These are phyloP conservation scores for Aspergillus nomiae DNA, from an alignment of 2,329 filamentous ascomycete species.

Conservation along the genomic window DNA sequence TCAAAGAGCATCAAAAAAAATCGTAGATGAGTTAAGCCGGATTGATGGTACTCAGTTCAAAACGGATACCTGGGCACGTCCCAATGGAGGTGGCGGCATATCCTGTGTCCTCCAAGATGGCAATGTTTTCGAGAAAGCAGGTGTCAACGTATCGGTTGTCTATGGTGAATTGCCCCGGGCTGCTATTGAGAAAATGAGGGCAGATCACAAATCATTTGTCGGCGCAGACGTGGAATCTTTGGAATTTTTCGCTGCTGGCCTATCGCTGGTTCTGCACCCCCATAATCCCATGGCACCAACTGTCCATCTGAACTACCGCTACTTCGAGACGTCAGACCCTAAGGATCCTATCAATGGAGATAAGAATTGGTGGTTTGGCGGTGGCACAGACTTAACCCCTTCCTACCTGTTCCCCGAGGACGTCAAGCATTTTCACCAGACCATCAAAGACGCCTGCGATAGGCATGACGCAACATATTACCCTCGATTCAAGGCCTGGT, in stretches of 20 bases:
- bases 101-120: slow-evolving; percentile 95
- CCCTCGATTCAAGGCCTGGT: slow-evolving; percentile 95
- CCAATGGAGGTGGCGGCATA: slow-evolving; percentile 87
- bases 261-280: slow-evolving; percentile 92
- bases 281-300: slow-evolving; percentile 96
- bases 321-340: slow-evolving; percentile 91
- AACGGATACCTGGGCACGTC: slow-evolving; percentile 82
- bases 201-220: slow-evolving; percentile 88
- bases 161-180: slow-evolving; percentile 86
- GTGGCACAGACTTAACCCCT: slow-evolving; percentile 90
- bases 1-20: slow-evolving; percentile 90
- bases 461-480: slow-evolving; percentile 91
- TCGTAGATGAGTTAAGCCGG: slow-evolving; percentile 78
- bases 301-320: slow-evolving; percentile 96
- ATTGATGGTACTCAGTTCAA: slow-evolving; percentile 83
- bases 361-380: slow-evolving; percentile 94
- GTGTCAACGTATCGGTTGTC: slow-evolving; percentile 91
- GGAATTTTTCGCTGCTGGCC: slow-evolving; percentile 91
- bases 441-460: slow-evolving; percentile 90
- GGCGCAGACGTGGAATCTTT: slow-evolving; percentile 75
- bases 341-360: slow-evolving; percentile 69
- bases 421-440: slow-evolving; percentile 92
- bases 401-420: slow-evolving; percentile 96
- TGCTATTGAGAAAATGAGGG: slow-evolving; percentile 90
- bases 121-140: slow-evolving; percentile 96